Base-by-base conservation (phyloP, 306 rosid genomes). In the Trichosanthes truncata region DNA sequence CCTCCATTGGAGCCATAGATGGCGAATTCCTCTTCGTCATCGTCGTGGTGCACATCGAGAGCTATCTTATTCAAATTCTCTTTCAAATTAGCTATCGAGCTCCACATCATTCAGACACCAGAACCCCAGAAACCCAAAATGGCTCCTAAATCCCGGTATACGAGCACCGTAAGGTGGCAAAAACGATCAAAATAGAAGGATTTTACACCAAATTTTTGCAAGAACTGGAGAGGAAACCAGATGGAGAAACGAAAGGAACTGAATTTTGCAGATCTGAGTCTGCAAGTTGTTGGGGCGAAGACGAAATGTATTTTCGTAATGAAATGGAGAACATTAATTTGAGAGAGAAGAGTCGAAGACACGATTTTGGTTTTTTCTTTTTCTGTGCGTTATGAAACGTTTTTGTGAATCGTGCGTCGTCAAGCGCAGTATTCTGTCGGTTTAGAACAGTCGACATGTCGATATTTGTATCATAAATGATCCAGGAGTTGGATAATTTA, bases 1-100 rank as follows among this genome's bases (percentile, higher is more conserved):
- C 80, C 66, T 53, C 84, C 85, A 69, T 81, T 81, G 62, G 77
- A 74, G 56, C 84, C 85, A 79, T 87, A 84, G 82, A 82, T 78
- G 81, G 79, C 83, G 55, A 87, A 80, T 82, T 85, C 93, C 1
- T 82, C 91, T 4, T 87, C 94, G 12, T 89, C 91, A n/a, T 88
- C 88, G 9, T 62, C 90, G 62, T 86, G 65, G 86, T 92, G 98
- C 48, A 94, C 98, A 67, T 92, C 97, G 72, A 88, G 96, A 2
- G 96, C 96, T 75, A 94, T 94, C 87, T 89, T 89, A 82, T 92
- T 88, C 83, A 94, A 83, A 67, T 92, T 94, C 87, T 94, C 98
- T 59, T 94, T 94, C 78, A 94, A 78, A 84, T 92, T 92, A 41
- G 97, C 93, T 79, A 92, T 92, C 77, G 97, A 82, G 82, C 87